Conservation (phyloP, 495 filamentous ascomycete species). For the Daldinia loculata region DNA sequence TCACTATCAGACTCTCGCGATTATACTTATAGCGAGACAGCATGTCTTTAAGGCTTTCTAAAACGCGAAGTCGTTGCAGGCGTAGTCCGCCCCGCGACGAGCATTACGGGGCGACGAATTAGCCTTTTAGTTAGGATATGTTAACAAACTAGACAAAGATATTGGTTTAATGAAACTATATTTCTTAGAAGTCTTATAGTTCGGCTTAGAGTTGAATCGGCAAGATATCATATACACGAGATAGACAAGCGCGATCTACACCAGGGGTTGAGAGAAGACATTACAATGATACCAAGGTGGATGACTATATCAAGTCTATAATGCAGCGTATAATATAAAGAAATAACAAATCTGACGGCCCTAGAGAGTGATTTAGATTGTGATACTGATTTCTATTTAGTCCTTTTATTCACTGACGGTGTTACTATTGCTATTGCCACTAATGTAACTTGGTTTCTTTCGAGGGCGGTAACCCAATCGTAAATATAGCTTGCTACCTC, state of each 20-base stretch:
- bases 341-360: neutral
- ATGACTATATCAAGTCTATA: neutral
- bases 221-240: neutral
- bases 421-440: no score
- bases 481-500: no score
- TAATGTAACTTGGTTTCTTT: no score
- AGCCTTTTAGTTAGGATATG: neutral
- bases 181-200: neutral
- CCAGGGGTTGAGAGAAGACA: neutral
- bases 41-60: neutral
- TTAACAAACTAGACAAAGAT: neutral
- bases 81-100: neutral
- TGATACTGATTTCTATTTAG: no score
- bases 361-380: no score
- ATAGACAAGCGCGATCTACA: neutral
- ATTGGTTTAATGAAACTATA: neutral
- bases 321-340: neutral
- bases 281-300: neutral
- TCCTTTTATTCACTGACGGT: no score
- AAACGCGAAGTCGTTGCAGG: neutral
- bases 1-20: neutral
- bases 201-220: neutral
- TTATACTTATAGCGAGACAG: neutral
- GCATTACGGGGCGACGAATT: neutral
- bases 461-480: no score